Evolutionary conservation across 495 filamentous ascomycete species (phyloP), one percentile per base, ranked within the genome.

Genomic region (Monascus purpureus): DNA sequence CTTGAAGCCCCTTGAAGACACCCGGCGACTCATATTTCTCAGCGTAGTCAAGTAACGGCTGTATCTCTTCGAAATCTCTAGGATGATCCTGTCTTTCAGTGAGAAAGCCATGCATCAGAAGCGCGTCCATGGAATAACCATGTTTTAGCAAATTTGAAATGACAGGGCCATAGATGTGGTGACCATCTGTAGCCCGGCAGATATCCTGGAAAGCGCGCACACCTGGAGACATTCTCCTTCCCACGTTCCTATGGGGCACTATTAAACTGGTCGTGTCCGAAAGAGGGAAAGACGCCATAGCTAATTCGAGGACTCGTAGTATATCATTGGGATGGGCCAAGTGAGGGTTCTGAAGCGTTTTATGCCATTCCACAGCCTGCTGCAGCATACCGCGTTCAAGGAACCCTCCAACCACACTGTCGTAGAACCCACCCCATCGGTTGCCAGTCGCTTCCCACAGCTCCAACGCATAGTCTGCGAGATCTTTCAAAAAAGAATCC

Each of bases 101-200:
- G 12, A 78, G 50, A 19, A 70, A 57, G 6, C 46, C 37, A 44
- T 84, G 77, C 77, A 80, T 84, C 9, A 52, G 53, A 4, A 64
- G 45, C 13, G 75, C 76, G 11, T 69, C 36, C 2, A 59, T 43
- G 13, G 60, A 63, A 20, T 59, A 45, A 3, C 68, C 68, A 11
- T 58, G 37, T 4, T 53, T 40, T 36, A 70, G 65, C 1, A 84
- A 51, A n/a, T 50, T 52, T 5, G 69, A 62, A 8, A 92, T 64
- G 14, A 78, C 42, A 3, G 49, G 52, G 17, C 70, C 68, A 44
- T 87, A 87, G 2, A 82, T 50, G 17, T 62, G 50, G 31, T 66
- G 68, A 16, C 45, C 52, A 8, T 46, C 17, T 4, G 37, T 47
- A 4, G 44, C 68, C 42, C 19, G 49, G 43, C 55, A 73, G 50